Evolutionary conservation across 2,329 filamentous ascomycete genomes (phyloP), one percentile per base, ranked within the genome.

Genomic region (Aureobasidium melanogenum): DNA sequence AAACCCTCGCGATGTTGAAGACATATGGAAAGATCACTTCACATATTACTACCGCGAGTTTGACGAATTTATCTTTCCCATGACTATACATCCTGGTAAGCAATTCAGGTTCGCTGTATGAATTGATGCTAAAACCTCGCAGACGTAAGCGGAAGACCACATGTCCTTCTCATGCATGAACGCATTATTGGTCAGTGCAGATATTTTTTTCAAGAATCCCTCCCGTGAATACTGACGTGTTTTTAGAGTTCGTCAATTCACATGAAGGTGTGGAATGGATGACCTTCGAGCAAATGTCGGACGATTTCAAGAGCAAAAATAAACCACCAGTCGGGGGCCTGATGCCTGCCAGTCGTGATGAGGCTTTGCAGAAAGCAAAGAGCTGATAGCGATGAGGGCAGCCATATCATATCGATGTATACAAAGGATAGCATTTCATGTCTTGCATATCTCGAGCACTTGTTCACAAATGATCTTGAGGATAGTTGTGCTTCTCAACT

Each of bases 31-130:
- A 66, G 83, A 87, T 63, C 84, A 87, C 64, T 88, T 88, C 63
- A 81, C 86, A 66, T 90, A 89, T 72, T 89, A 88, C 68, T 91
- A 91, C 70, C 78, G 87, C 30, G 86, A 91, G 71, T 87, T 89
- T 64, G 87, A 91, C 66, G 85, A 88, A 66, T 90, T 90, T 64
- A 82, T 89, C 57, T 90, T 91, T 67, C 87, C 88, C 0, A 87
- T 91, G 72, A 91, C 88, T 0, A 86, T 90, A 38, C 88, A 91
- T 71, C 88, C 88, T 0, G 47, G 47, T 50, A 50, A 34, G 30
- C 9, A 32, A 32, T 12, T 7, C 30, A 10, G 30, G 9, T 9
- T 2, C 9, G 9, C 30, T 9, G 30, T 32, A 12, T 3, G 9
- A 9, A 32, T 9, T 10, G 3, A 9, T 9, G 30, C 30, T 32